Base-by-base conservation (phyloP, 2,329 filamentous ascomycete species). In the Ophiocordyceps camponoti-leonardi region DNA sequence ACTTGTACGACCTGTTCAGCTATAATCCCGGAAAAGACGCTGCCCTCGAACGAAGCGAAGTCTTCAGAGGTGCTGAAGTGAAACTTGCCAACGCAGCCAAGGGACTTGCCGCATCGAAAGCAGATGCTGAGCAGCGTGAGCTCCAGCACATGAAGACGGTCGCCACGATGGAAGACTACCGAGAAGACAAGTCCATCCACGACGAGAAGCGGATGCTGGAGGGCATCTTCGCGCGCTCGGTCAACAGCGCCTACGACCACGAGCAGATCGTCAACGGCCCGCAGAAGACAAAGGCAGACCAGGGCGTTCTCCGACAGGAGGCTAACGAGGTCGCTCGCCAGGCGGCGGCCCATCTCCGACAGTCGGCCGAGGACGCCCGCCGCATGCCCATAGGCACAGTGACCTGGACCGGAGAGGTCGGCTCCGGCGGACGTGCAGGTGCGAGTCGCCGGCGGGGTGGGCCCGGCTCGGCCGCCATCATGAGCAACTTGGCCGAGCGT, bases 231-330 rank as follows among this genome's bases (percentile, higher is more conserved):
- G 81, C 87, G 1, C 79, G 81, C 39, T 83, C 86, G 2, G 83
- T 96, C 1, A 87, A 94, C 55, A 87, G 83, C n/a, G 86, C 88
- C 0, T 76, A 95, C 41, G 86, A 95, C 54, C 92, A 98, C 58
- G 92, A 96, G 52, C 77, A 86, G 45, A 94, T 96, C 54, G 76
- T 96, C 54, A 84, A 81, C 52, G 83, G 83, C 37, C 82, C 79
- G 53, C 76, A 77, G 44, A 78, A 78, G 46, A 67, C 85, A 18
- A 73, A 78, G 49, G 83, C 86, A 0, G 85, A 94, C 55, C 79
- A 79, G 5, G 75, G 75, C 22, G 81, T 94, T 51, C 78, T 95
- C 43, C 81, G 86, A 52, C 75, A 79, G 11, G 87, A 95, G 62
- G 90, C 90, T 0, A 81, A 82, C 54, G 75, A 78, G 35, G 77